Evolutionary conservation across 306 rosid species (phyloP), one percentile per base, ranked within the genome.

Genomic region (Boehmeria nivea): DNA sequence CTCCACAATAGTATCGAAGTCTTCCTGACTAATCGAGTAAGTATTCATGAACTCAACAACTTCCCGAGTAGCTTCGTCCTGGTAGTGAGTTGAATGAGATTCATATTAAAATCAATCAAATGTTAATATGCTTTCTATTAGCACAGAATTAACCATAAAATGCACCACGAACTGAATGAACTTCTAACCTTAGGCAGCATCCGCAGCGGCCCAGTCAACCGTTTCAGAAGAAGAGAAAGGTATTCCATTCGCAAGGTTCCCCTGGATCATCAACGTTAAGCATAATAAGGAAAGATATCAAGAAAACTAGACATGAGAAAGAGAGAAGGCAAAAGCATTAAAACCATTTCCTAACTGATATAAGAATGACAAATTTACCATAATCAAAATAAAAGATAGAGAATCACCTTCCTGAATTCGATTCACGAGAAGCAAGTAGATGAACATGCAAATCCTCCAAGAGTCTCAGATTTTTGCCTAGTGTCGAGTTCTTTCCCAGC

Each of bases 401-500:
- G 21, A 60, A 42, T 70, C 65, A 87, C 98, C 98, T 87, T 59
- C 83, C 89, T 0, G 85, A 75, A 67, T 84, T 71, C 68, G 93
- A 78, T 73, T 77, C 93, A 26, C 89, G 89, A 65, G 99, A 87
- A 62, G 95, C 87, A 71, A 91, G 96, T 72, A 91, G 51, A 78
- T 83, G 96, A 54, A 87, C 76, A 48, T 85, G 99, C 56, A 91
- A 63, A 70, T 91, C 99, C 46, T 91, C 99, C 80, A 91, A 57
- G 64, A 91, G 96, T 76, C 96, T 81, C 54, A 51, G 22, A 73
- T 87, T 81, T 77, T 91, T 91, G 14, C 95, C 83, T 54, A 14
- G 66, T 25, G 99, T 84, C 13, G 99, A 91, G 78, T 91, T 91
- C 73, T 87, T 91, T 57, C 99, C 96, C 28, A 91, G 69, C 99